Evolutionary conservation across 176 grass and related monocot genomes (phyloP).

Genomic region (Pharus latifolius): DNA sequence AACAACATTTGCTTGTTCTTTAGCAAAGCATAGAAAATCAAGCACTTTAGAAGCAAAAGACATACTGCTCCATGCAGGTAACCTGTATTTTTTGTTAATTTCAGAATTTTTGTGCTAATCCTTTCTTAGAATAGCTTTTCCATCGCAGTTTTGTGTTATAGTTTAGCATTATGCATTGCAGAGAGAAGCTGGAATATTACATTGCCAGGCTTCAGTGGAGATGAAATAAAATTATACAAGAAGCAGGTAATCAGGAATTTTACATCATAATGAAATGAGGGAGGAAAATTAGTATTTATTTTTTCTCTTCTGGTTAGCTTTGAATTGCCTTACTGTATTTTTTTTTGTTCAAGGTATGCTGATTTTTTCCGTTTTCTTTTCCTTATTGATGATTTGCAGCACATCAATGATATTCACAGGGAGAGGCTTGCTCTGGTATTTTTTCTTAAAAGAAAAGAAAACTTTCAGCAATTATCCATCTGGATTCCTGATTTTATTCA

Average conservation of each 20-base stretch:
- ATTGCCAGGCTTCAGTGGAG: constrained; percentile 80
- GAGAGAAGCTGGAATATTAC: constrained; percentile 94
- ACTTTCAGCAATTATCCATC: not conserved
- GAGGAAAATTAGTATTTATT: no score
- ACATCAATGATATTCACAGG: constrained; percentile 93
- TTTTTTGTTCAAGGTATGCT: not conserved
- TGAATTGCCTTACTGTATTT: not conserved
- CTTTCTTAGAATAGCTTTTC: not conserved
- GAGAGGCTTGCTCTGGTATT: constrained; percentile 85
- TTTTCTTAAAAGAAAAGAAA: no score
- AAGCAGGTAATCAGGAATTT: constrained; percentile 57
- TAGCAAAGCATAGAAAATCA: constrained; percentile 97
- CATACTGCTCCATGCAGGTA: constrained; percentile 95
- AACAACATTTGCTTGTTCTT: constrained; percentile 80
- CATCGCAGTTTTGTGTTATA: not conserved
- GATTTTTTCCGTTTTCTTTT: constrained; percentile 2
- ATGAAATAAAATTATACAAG: constrained; percentile 94
- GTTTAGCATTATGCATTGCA: constrained; percentile 23
- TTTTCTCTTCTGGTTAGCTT: not conserved
- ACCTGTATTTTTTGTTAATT: constrained; percentile 2
- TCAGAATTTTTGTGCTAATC: constrained; percentile 11
- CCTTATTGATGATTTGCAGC: constrained; percentile 37
- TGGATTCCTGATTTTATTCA: not conserved
- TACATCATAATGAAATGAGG: no score
- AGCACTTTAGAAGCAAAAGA: constrained; percentile 82